phyloP scores from a whole-genome alignment of 768 basidiomycete genomes.

The Mycena amicta region DNA sequence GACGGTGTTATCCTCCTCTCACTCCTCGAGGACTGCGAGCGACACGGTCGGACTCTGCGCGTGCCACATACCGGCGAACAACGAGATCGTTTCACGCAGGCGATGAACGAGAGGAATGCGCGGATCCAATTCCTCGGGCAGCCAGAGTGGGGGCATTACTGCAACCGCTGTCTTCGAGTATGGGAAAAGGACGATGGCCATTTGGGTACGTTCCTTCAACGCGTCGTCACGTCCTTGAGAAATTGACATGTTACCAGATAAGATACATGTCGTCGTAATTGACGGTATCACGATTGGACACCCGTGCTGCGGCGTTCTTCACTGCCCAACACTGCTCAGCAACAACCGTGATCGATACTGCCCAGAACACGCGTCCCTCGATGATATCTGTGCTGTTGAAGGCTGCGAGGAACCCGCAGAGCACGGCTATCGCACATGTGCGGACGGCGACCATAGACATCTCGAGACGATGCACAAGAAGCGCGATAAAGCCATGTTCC shows the following conservation, averaged over 20 bases:
- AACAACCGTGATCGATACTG: slow-evolving; percentile 27
- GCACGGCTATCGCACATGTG: slow-evolving; percentile 27
- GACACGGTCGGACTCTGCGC: slow-evolving; percentile 7
- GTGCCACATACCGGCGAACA: slow-evolving; percentile 29
- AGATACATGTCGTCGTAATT: slow-evolving; percentile 21
- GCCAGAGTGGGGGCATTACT: slow-evolving; percentile 31
- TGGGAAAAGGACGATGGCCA: slow-evolving; percentile 14
- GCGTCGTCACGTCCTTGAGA: background rate
- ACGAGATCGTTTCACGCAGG: slow-evolving; percentile 24
- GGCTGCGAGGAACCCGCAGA: slow-evolving; percentile 17
- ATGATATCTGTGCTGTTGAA: slow-evolving; percentile 23
- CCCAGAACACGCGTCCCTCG: slow-evolving; percentile 17
- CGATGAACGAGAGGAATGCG: slow-evolving; percentile 28
- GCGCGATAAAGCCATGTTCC: slow-evolving; percentile 27
- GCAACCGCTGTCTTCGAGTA: slow-evolving; percentile 28
- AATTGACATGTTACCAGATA: slow-evolving; percentile 9
- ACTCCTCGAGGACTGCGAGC: slow-evolving; percentile 25
- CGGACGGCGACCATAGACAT: slow-evolving; percentile 21
- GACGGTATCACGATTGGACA: slow-evolving; percentile 33
- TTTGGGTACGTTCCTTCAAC: slow-evolving; percentile 2
- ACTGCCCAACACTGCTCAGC: slow-evolving; percentile 27
- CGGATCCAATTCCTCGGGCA: slow-evolving; percentile 27
- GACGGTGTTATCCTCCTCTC: slow-evolving; percentile 26
- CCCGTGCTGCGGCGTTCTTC: slow-evolving; percentile 32
- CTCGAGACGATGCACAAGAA: slow-evolving; percentile 25